Evolutionary conservation across 306 rosid genomes (phyloP).

Genomic region (Sindora glabra): DNA sequence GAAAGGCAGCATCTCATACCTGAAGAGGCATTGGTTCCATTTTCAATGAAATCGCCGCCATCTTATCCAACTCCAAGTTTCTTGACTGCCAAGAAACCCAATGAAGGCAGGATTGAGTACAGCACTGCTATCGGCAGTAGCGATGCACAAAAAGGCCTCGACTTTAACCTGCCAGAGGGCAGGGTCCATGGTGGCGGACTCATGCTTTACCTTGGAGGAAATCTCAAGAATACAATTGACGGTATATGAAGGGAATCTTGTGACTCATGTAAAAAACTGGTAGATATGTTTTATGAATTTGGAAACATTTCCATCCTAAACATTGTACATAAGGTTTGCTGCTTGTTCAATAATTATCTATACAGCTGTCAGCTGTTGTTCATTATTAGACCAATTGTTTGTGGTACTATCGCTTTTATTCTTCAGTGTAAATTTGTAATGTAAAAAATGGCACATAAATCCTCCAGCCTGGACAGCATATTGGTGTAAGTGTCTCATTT

Average conservation of each 20-base stretch:
- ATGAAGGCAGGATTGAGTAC: slow-evolving; percentile 26
- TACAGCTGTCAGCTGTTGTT: slow-evolving; percentile 35
- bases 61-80: slow-evolving; percentile 41
- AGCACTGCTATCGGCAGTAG: slow-evolving; percentile 18
- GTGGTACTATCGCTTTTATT: slow-evolving; percentile 29
- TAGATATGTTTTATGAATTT: slow-evolving; percentile 32
- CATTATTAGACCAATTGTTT: slow-evolving; percentile 30
- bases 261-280: slow-evolving; percentile 1
- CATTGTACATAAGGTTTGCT: slow-evolving; percentile 50
- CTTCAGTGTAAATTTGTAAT: slow-evolving; percentile 14
- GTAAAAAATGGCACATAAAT: slow-evolving; percentile 5
- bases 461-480: slow-evolving; percentile 2
- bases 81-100: slow-evolving; percentile 36
- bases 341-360: slow-evolving; percentile 31
- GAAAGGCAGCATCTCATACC: slow-evolving; percentile 53
- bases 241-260: slow-evolving; percentile 27
- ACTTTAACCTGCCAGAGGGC: slow-evolving; percentile 65
- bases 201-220: slow-evolving; percentile 71
- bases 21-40: slow-evolving; percentile 78
- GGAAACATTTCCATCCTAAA: slow-evolving; percentile 19
- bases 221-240: slow-evolving; percentile 58
- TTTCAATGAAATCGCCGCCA: slow-evolving; percentile 60
- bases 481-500: not conserved
- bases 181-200: slow-evolving; percentile 90
- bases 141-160: slow-evolving; percentile 20